Percentiles rank a stretch among this genome's conserved stretches.
phyloP scores from a whole-genome alignment of 257 asterid species.

The Plectranthus barbatus region DNA sequence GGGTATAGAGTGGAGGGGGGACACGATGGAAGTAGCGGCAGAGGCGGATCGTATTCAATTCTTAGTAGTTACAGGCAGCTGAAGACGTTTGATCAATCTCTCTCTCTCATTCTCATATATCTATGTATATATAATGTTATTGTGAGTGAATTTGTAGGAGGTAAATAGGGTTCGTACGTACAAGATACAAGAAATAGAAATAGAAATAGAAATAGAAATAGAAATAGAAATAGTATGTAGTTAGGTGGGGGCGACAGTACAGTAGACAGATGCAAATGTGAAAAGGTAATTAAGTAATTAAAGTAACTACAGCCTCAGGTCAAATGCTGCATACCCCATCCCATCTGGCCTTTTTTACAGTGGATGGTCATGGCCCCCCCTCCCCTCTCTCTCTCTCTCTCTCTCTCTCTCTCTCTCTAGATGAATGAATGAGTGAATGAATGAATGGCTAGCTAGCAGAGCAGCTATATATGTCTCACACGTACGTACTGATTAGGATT shows the following conservation, averaged over 20 bases:
- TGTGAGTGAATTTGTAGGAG: background rate
- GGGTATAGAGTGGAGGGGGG: background rate
- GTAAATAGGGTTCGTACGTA: too few relatives aligned
- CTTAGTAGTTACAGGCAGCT: conserved; percentile 30
- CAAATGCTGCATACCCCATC: conserved; percentile 13
- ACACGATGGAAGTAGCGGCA: conserved; percentile 49
- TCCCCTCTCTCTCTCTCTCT: conserved; percentile 4
- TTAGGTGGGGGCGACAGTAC: conserved; percentile 12
- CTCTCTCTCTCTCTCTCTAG: too few relatives aligned
- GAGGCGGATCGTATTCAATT: conserved; percentile 66
- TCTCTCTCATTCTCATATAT: background rate
- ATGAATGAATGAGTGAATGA: too few relatives aligned
- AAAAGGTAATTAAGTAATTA: conserved; percentile 14
- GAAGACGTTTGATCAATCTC: conserved; percentile 33
- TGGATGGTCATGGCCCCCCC: background rate
- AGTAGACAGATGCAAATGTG: conserved; percentile 19
- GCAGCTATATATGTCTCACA: conserved; percentile 2
- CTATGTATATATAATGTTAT: background rate
- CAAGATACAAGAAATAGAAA: background rate
- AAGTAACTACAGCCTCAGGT: too few relatives aligned
- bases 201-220: too few relatives aligned
- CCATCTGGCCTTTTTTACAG: conserved; percentile 28
- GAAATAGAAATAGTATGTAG: too few relatives aligned
- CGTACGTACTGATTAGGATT: too few relatives aligned
- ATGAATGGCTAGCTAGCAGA: background rate